Conservation (phyloP, 2,329 filamentous ascomycete genomes). For the Esteya vermicola region DNA sequence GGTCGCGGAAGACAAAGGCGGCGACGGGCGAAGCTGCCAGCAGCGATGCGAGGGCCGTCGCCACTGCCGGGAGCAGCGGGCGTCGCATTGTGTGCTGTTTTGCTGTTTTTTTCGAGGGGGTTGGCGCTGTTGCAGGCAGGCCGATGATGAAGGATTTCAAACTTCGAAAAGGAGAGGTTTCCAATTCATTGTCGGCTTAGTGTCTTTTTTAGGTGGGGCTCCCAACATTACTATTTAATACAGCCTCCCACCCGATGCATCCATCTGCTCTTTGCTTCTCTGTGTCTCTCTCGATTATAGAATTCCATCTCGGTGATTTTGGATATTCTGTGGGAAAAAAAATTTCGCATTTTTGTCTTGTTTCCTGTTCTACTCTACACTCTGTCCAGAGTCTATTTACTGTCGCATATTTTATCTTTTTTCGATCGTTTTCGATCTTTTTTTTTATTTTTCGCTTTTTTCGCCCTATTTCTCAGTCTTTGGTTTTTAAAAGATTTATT, state of each 20-base stretch:
- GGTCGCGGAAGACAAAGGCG: slow-evolving; percentile 64
- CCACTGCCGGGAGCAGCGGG: not conserved
- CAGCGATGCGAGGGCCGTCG: slow-evolving; percentile 1
- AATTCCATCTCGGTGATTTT: too few species aligned
- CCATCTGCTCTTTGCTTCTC: too few species aligned
- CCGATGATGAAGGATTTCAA: too few species aligned
- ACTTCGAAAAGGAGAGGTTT: too few species aligned
- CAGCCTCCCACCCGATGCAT: not conserved
- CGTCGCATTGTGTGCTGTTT: not conserved
- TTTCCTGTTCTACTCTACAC: not conserved
- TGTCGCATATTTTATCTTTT: not conserved
- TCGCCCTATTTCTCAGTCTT: not conserved
- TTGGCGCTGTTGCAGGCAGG: too few species aligned
- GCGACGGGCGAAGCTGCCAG: slow-evolving; percentile 21
- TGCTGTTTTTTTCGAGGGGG: too few species aligned
- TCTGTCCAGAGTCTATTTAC: not conserved
- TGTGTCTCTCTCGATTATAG: too few species aligned
- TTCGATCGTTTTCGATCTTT: not conserved
- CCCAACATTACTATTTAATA: not conserved
- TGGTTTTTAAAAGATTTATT: too few species aligned
- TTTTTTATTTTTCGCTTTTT: not conserved
- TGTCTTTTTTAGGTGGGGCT: too few species aligned
- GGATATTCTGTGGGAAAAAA: too few species aligned
- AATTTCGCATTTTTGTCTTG: not conserved
- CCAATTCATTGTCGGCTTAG: too few species aligned